Conservation (phyloP, 2,329 filamentous ascomycete genomes). For the Rhynchosporium agropyri region DNA sequence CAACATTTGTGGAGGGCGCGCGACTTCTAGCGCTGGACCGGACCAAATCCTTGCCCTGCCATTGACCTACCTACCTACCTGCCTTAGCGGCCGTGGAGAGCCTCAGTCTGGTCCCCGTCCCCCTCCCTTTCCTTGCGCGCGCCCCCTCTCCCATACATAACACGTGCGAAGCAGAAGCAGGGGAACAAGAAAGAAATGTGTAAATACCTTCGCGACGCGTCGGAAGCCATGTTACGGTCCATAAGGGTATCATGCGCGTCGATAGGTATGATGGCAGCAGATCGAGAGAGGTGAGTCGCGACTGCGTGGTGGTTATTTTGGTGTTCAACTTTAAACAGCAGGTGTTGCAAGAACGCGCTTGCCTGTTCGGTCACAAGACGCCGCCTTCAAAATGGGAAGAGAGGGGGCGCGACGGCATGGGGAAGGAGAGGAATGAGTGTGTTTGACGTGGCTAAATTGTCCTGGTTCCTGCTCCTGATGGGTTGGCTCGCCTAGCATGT, state of each 20-base stretch:
- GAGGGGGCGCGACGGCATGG: no score
- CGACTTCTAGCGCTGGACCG: slow-evolving; percentile 15
- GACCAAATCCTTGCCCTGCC: slow-evolving; percentile 10
- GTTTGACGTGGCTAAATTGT: background rate
- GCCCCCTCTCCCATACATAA: background rate
- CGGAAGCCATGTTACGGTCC: slow-evolving; percentile 33
- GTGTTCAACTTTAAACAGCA: background rate
- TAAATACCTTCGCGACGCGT: slow-evolving; percentile 39
- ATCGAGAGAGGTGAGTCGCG: background rate
- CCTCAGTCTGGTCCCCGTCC: background rate
- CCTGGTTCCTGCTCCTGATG: no score
- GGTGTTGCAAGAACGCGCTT: slow-evolving; percentile 7
- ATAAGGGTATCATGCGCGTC: slow-evolving; percentile 11
- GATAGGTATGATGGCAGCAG: background rate
- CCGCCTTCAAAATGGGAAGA: background rate
- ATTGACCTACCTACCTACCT: background rate
- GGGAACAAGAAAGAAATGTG: slow-evolving; percentile 10
- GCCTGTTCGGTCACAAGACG: background rate
- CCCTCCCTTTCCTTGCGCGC: background rate
- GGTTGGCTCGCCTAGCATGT: slow-evolving; percentile 4
- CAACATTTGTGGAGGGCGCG: slow-evolving; percentile 15
- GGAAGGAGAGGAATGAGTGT: background rate
- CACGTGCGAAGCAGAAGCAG: slow-evolving; percentile 25
- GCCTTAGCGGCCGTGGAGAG: slow-evolving; percentile 15
- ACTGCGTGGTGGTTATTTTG: background rate